Percentiles rank a stretch among this genome's conserved stretches.
Evolutionary conservation across 2,329 filamentous ascomycete genomes (phyloP).

Genomic region (Paracorniculantispora psalliotae): DNA sequence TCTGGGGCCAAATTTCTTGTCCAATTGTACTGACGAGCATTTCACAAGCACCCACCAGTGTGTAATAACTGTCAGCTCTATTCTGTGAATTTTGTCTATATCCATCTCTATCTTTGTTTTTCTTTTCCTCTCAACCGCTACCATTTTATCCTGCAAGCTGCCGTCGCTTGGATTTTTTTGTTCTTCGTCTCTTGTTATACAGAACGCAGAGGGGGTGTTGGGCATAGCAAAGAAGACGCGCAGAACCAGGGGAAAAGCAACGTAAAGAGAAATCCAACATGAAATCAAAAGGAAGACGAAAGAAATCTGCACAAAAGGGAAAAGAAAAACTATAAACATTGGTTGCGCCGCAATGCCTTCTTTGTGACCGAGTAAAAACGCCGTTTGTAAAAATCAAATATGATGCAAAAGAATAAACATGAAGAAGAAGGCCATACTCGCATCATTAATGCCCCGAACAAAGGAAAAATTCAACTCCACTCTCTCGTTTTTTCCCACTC

Average conservation of each 20-base stretch:
- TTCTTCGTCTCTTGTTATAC: slow-evolving; percentile 3
- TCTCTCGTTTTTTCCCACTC: not conserved
- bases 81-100: slow-evolving; percentile 2
- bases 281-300: not conserved
- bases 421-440: slow-evolving; percentile 10
- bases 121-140: not conserved
- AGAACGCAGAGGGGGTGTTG: not conserved
- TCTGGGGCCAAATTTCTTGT: too few relatives aligned
- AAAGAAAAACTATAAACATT: slow-evolving; percentile 1
- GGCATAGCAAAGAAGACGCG: not conserved
- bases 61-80: not conserved
- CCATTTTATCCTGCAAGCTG: not conserved
- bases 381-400: slow-evolving; percentile 9
- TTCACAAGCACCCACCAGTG: too few relatives aligned
- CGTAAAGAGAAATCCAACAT: not conserved
- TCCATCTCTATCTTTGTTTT: not conserved
- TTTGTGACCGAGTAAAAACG: slow-evolving; percentile 10
- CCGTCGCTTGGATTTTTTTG: not conserved
- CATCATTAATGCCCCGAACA: slow-evolving; percentile 10
- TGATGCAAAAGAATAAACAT: slow-evolving; percentile 13
- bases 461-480: not conserved
- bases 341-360: slow-evolving; percentile 12
- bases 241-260: not conserved
- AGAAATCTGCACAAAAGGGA: not conserved
- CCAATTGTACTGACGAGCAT: too few relatives aligned